Evolutionary conservation across 2,329 filamentous ascomycete genomes (phyloP), one percentile per base, ranked within the genome.

Genomic region (Ramichloridium luteum): DNA sequence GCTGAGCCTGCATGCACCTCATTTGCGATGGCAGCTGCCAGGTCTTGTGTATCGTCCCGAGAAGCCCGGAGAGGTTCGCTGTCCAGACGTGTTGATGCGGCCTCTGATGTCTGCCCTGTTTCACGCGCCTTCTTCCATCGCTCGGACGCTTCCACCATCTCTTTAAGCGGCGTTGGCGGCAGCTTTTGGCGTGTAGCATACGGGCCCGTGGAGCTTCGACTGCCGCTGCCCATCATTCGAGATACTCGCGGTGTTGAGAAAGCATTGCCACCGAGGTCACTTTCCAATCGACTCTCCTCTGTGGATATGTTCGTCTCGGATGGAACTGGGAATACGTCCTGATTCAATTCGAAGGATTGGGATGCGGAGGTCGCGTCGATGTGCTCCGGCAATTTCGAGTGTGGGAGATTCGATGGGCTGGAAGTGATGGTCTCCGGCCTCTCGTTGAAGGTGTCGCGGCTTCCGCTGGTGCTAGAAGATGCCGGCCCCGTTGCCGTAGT

Each of bases 231-330:
- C 10, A 78, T 55, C 51, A 72, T 60, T 37, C 58, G 64, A 16
- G 72, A 68, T 13, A 76, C 67, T 33, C 62, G 64, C 3, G 66
- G 67, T 33, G 69, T 78, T 34, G 70, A 68, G 47, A 80, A 80
- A 0, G 79, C 53, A 41, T 73, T 67, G 4, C 67, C 65, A 46
- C 77, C 66, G 45, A 76, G 60, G 28, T 68, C 72, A n/a, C n/a
- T n/a, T n/a, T n/a, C n/a, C n/a, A n/a, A n/a, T n/a, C n/a, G n/a
- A n/a, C n/a, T n/a, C n/a, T n/a, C n/a, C n/a, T n/a, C n/a, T n/a
- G n/a, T n/a, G n/a, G n/a, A n/a, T n/a, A n/a, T n/a, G n/a, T n/a
- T n/a, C n/a, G n/a, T n/a, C n/a, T 23, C 20, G 20, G 8, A 8
- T 23, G 20, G 20, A n/a, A 8, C 29, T 6, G 47, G 43, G 41